Evolutionary conservation across 805 yeast species (phyloP).

Genomic region (Ogataea chonburiensis): DNA sequence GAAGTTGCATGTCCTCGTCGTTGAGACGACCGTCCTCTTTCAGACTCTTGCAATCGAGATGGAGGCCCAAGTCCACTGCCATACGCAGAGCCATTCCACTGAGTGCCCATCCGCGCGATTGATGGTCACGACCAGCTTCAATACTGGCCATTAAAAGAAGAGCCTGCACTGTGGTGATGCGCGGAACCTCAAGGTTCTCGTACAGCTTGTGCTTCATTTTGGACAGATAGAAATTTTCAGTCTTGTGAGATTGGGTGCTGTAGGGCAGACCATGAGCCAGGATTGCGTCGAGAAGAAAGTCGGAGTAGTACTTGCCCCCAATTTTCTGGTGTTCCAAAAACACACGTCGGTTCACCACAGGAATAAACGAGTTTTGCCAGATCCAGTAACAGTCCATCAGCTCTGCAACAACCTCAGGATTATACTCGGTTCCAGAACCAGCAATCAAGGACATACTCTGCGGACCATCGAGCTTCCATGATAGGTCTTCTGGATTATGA

Average conservation of each 20-base stretch:
- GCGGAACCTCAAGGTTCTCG: conserved; percentile 3
- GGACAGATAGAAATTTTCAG: conserved; percentile 1
- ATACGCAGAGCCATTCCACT: conserved; percentile 8
- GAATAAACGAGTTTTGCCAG: conserved; percentile 8
- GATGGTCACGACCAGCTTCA: conserved; percentile 5
- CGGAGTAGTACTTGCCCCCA: conserved; percentile 6
- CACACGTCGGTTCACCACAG: conserved; percentile 1
- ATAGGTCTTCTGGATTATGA: background rate
- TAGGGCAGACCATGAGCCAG: conserved; percentile 4
- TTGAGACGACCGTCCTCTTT: conserved; percentile 1
- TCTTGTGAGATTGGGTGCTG: background rate
- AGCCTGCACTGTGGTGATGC: conserved; percentile 6
- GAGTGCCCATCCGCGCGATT: conserved; percentile 5
- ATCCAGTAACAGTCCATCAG: conserved; percentile 4
- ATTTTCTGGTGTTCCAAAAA: conserved; percentile 1
- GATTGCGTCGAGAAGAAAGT: conserved; percentile 2
- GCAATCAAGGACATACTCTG: background rate
- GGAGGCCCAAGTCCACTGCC: conserved; percentile 7
- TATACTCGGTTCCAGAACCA: background rate
- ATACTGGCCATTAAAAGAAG: conserved; percentile 3
- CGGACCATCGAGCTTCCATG: conserved; percentile 1
- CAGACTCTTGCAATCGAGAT: conserved; percentile 2
- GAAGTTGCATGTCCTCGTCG: conserved; percentile 1
- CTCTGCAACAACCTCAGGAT: background rate
- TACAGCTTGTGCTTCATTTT: conserved; percentile 2